phyloP scores from a whole-genome alignment of 148 eudicot species.

The Nepenthes gracilis region DNA sequence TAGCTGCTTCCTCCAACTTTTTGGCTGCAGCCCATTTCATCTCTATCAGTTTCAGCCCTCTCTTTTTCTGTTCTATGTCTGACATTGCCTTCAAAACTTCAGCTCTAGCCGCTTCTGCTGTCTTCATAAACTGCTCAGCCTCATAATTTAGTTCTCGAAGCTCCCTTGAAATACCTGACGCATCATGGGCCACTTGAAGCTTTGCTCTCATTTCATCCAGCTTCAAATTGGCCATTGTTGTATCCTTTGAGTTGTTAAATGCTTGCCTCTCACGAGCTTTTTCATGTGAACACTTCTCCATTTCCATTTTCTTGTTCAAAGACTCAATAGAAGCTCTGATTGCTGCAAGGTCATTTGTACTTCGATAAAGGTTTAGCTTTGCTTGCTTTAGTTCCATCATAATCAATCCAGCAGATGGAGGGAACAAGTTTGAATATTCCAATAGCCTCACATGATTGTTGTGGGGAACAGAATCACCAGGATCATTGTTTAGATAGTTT shows the following conservation, averaged over 20 bases:
- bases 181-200: conserved; percentile 2
- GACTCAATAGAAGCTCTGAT: conserved; percentile 63
- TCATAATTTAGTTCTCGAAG: conserved; percentile 42
- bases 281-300: conserved; percentile 16
- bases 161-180: conserved; percentile 26
- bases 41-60: conserved; percentile 73
- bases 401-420: conserved; percentile 37
- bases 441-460: conserved; percentile 2
- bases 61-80: conserved; percentile 67
- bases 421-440: conserved; percentile 16
- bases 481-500: conserved; percentile 6
- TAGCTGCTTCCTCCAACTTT: conserved; percentile 90
- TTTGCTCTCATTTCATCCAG: neutral
- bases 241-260: conserved; percentile 1
- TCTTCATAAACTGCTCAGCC: conserved; percentile 67
- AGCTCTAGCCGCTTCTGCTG: conserved; percentile 71
- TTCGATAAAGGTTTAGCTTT: conserved; percentile 43
- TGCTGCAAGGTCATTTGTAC: conserved; percentile 45
- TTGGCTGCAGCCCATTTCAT: conserved; percentile 76
- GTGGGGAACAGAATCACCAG: neutral
- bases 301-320: conserved; percentile 43
- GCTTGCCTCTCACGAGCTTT: conserved; percentile 10
- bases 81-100: conserved; percentile 77
- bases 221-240: neutral
- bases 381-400: conserved; percentile 67